phyloP scores from a whole-genome alignment of 177 flowering plant genomes.

The Vitis hybrid region DNA sequence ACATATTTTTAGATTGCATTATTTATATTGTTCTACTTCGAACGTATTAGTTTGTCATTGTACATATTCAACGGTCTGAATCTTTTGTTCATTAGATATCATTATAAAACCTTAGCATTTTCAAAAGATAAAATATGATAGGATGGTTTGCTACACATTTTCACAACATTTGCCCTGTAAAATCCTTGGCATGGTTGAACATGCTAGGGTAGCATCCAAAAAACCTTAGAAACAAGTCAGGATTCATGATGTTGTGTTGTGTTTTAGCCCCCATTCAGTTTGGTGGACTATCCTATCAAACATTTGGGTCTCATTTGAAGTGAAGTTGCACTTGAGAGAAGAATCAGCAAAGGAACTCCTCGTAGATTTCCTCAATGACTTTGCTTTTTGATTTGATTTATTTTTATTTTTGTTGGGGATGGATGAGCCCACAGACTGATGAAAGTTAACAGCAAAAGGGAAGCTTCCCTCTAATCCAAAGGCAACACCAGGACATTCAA shows the following conservation, averaged over 20 bases:
- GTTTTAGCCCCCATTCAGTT: not conserved
- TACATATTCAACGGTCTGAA: no score
- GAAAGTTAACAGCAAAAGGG: conserved; percentile 11
- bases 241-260: not conserved
- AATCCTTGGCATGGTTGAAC: not conserved
- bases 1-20: no score
- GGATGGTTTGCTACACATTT: no score
- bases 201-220: not conserved
- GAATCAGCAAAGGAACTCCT: not conserved
- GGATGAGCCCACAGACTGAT: not conserved
- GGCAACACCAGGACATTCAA: conserved; percentile 23
- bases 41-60: no score
- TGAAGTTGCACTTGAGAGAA: not conserved
- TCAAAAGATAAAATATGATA: no score
- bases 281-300: not conserved
- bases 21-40: no score
- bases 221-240: not conserved
- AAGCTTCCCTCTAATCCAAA: conserved; percentile 17
- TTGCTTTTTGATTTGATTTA: not conserved
- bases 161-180: no score
- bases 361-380: not conserved
- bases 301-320: not conserved
- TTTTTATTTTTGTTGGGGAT: not conserved
- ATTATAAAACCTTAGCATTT: no score
- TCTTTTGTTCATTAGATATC: no score